phyloP scores from a whole-genome alignment of 2,329 filamentous ascomycete species.

The Botrytis fragariae region DNA sequence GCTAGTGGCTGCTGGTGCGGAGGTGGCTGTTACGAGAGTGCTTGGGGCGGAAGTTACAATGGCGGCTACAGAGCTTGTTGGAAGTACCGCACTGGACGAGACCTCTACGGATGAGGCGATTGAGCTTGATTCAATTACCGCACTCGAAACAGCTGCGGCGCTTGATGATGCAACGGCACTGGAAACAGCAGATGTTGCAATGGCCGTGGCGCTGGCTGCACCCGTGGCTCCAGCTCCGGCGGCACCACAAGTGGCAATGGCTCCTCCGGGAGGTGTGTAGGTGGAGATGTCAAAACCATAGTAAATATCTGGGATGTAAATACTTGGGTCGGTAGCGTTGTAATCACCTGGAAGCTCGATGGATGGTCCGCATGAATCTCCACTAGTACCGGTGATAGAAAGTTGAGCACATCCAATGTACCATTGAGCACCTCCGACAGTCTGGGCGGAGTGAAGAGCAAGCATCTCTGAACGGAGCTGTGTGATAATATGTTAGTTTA shows the following conservation, averaged over 20 bases:
- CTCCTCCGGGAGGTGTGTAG: constrained; percentile 30
- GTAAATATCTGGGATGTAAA: constrained; percentile 32
- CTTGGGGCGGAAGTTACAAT: not conserved
- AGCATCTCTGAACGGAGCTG: constrained; percentile 33
- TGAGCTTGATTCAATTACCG: not conserved
- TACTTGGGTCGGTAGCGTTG: constrained; percentile 26
- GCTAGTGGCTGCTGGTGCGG: not conserved
- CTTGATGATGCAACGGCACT: not conserved
- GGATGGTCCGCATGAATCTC: constrained; percentile 24
- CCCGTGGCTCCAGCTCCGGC: not conserved
- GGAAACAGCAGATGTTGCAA: not conserved
- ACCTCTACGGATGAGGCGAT: not conserved
- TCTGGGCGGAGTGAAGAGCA: constrained; percentile 31
- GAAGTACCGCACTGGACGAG: not conserved
- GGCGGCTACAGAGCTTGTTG: not conserved
- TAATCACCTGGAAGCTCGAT: constrained; percentile 32
- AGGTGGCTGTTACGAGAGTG: constrained; percentile 1
- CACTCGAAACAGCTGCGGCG: not conserved
- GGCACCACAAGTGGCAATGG: constrained; percentile 24
- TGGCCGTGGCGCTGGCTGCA: not conserved
- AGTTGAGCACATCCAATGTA: constrained; percentile 34
- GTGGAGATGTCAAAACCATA: constrained; percentile 27
- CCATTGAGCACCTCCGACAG: constrained; percentile 29
- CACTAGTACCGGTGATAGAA: constrained; percentile 28
- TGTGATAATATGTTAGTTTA: not conserved